Evolutionary conservation across 169 alveolate genomes (phyloP).

Genomic region (Cryptosporidium bovis): DNA sequence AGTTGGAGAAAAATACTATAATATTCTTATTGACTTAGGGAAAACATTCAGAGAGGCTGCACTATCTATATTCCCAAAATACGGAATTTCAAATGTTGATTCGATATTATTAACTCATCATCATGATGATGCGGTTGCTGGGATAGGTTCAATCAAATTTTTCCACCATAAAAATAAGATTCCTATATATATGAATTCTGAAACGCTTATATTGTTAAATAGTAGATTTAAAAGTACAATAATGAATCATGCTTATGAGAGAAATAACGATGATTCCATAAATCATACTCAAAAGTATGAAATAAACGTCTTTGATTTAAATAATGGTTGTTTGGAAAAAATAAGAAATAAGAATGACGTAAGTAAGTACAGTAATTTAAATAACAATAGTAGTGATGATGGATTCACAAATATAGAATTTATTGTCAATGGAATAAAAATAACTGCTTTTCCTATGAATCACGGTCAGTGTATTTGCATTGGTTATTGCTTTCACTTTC

Average conservation of each 20-base stretch:
- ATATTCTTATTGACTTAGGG: conserved; percentile 77
- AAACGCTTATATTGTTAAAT: conserved; percentile 14
- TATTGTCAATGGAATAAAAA: conserved; percentile 8
- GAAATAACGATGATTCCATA: not conserved
- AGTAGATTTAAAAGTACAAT: conserved; percentile 21
- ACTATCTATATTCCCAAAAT: conserved; percentile 57
- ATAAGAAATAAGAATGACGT: not conserved
- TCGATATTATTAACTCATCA: conserved; percentile 77
- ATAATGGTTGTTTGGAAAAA: conserved; percentile 5
- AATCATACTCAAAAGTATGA: conserved; percentile 12
- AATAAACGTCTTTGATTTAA: conserved; percentile 39
- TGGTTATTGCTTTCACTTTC: conserved; percentile 56
- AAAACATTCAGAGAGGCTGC: conserved; percentile 78
- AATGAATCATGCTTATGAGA: conserved; percentile 18
- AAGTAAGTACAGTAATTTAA: not conserved
- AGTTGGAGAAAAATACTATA: not conserved
- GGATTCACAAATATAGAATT: conserved; percentile 22
- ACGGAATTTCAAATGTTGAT: conserved; percentile 63
- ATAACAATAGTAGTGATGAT: not conserved
- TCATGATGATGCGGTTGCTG: conserved; percentile 81
- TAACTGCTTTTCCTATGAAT: conserved; percentile 70
- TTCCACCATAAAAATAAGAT: not conserved
- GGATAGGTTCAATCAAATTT: conserved; percentile 49
- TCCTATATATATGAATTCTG: conserved; percentile 57
- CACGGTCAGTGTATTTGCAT: conserved; percentile 71